These are phyloP conservation scores for Colletotrichum tamarilloi DNA, from an alignment of 2,329 filamentous ascomycete species.

Conservation along the genomic window DNA sequence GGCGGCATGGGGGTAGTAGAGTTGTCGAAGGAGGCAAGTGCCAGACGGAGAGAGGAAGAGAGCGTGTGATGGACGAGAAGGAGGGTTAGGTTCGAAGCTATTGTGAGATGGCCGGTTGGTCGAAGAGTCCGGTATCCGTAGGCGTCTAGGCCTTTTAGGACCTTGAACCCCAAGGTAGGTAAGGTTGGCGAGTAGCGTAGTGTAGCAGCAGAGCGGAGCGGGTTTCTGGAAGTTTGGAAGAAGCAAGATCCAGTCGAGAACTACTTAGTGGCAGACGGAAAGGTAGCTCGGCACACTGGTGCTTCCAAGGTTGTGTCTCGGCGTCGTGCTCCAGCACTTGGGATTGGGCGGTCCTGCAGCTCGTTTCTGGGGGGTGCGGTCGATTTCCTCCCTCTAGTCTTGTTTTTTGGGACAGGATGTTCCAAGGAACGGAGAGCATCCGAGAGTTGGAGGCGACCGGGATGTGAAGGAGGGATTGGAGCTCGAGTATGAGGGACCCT, in stretches of 20 bases:
- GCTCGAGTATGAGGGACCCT: background rate
- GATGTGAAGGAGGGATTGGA: background rate
- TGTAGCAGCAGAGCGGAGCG: background rate
- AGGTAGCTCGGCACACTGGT: background rate
- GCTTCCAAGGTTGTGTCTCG: conserved; percentile 8
- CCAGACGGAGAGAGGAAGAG: background rate
- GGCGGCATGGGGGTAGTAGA: background rate
- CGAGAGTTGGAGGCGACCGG: background rate
- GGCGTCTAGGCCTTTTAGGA: background rate
- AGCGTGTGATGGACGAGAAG: background rate
- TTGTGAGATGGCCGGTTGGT: background rate
- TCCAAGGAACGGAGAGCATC: background rate
- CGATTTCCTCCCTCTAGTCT: background rate
- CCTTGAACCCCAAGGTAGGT: background rate
- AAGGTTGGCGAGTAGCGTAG: background rate
- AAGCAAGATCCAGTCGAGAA: conserved; percentile 5
- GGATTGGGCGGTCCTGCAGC: background rate
- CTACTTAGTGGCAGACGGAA: background rate
- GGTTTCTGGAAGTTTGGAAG: background rate
- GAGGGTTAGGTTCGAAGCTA: background rate
- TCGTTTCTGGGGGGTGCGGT: too few relatives aligned
- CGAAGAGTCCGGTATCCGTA: background rate
- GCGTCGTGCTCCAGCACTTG: background rate
- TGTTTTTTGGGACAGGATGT: background rate
- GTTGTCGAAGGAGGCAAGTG: background rate